phyloP scores from a whole-genome alignment of 768 basidiomycete genomes.

The Xanthoconium purpureum region DNA sequence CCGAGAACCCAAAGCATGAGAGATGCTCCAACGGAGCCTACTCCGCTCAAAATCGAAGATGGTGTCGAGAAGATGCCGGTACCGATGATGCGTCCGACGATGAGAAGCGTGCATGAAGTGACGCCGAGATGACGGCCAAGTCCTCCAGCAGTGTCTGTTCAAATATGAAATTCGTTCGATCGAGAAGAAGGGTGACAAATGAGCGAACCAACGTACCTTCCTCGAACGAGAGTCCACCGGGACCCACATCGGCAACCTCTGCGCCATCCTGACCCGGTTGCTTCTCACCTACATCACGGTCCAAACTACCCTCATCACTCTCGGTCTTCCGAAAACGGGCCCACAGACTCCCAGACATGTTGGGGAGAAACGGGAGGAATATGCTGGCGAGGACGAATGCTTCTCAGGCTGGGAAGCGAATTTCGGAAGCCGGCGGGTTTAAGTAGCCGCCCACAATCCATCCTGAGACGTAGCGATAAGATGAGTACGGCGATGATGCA shows the following conservation, averaged over 20 bases:
- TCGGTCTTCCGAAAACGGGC: conserved; percentile 1
- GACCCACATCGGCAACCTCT: conserved; percentile 25
- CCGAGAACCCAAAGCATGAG: conserved; percentile 65
- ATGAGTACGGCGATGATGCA: not conserved
- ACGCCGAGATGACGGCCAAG: conserved; percentile 58
- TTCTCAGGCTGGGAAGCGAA: not conserved
- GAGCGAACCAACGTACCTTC: conserved; percentile 37
- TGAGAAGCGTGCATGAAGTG: conserved; percentile 54
- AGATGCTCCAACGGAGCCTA: conserved; percentile 57
- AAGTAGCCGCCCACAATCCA: conserved; percentile 1
- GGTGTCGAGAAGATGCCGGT: conserved; percentile 68
- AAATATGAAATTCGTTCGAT: not conserved
- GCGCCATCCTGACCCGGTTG: not conserved
- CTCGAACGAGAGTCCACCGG: conserved; percentile 46
- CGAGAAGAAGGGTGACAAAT: not conserved
- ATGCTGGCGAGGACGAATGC: not conserved
- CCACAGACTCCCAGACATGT: conserved; percentile 13
- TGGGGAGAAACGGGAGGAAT: not conserved
- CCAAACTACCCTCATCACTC: not conserved
- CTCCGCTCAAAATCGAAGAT: conserved; percentile 53
- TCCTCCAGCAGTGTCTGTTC: conserved; percentile 48
- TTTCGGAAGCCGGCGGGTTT: not conserved
- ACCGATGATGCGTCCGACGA: conserved; percentile 57
- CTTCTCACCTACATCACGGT: not conserved
- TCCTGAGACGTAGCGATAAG: not conserved